Evolutionary conservation across 2,329 filamentous ascomycete species (phyloP), one percentile per base, ranked within the genome.

Genomic region (Talaromyces marneffei): DNA sequence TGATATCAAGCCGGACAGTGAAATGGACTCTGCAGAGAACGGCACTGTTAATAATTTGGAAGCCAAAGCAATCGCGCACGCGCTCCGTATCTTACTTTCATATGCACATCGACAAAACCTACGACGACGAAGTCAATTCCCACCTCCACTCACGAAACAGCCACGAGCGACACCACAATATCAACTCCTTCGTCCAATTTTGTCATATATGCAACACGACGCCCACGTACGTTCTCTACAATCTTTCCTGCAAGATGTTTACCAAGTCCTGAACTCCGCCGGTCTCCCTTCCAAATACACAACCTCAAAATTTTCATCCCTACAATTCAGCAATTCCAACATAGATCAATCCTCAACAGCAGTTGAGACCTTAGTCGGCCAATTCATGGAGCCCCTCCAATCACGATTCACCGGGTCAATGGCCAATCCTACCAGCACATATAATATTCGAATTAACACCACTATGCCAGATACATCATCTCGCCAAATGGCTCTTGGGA

Each of bases 81-180:
- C 85, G 0, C 81, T 96, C 3, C 87, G 91, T 42, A 82, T 97
- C 23, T 81, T 97, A 1, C 84, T 97, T 7, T 85, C 84, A 54
- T 87, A 92, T 65, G 86, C 90, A 2, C 93, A 97, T 72, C 85
- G 88, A 9, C 85, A 89, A 70, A 92, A 88, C 65, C 84, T 85
- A 40, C 83, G 83, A 46, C 72, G 75, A 18, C 85, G 92, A 59
- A 88, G 87, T 1, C 83, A 87, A 31, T 79, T 86, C 1, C 87
- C 87, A 8, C 77, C 79, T 7, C 83, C 87, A 5, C 70, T 86
- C 62, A 77, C 79, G 9, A 76, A 78, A 16, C 78, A 78, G 57
- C 81, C 80, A 62, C 78, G 79, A 37, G 71, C 80, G 23, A 76
- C 74, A 6, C 79, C 79, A 2, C 77, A 83, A 48, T 82, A 86